These are phyloP conservation scores for Mycena galericulata DNA, from an alignment of 768 basidiomycete genomes.

Conservation along the genomic window DNA sequence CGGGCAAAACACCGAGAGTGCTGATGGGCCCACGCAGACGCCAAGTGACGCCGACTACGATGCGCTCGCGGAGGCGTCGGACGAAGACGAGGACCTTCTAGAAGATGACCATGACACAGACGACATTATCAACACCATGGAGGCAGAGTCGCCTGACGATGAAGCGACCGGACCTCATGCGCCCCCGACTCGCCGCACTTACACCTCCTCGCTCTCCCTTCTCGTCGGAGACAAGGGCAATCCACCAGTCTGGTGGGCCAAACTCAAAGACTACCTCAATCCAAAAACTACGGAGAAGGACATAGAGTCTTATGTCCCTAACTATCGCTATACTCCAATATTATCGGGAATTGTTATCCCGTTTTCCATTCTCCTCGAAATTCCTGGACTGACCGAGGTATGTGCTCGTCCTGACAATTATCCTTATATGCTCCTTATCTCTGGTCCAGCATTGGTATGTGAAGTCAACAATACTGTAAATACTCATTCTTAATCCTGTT, in stretches of 20 bases:
- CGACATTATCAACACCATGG: slow-evolving; percentile 34
- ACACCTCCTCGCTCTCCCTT: slow-evolving; percentile 25
- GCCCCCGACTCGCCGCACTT: slow-evolving; percentile 17
- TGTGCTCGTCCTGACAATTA: neutral
- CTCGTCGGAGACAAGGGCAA: neutral
- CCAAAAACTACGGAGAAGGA: slow-evolving; percentile 41
- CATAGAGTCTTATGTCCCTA: slow-evolving; percentile 56
- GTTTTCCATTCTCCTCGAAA: slow-evolving; percentile 85
- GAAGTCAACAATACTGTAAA: too few species aligned
- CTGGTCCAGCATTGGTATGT: slow-evolving; percentile 70
- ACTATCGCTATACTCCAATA: slow-evolving; percentile 74
- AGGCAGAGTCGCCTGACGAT: slow-evolving; percentile 16
- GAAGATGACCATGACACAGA: slow-evolving; percentile 26
- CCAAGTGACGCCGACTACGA: slow-evolving; percentile 2
- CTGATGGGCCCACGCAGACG: neutral
- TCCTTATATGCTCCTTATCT: neutral
- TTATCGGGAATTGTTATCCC: slow-evolving; percentile 77
- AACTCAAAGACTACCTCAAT: slow-evolving; percentile 31
- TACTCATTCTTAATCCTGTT: too few species aligned
- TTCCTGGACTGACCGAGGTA: slow-evolving; percentile 78
- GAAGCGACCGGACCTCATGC: neutral
- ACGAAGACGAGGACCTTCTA: slow-evolving; percentile 21
- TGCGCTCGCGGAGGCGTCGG: neutral
- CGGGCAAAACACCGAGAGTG: neutral
- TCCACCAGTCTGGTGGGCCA: slow-evolving; percentile 30